These are phyloP conservation scores for Zymoseptoria pseudotritici DNA, from an alignment of 2,329 filamentous ascomycete genomes.

Conservation along the genomic window DNA sequence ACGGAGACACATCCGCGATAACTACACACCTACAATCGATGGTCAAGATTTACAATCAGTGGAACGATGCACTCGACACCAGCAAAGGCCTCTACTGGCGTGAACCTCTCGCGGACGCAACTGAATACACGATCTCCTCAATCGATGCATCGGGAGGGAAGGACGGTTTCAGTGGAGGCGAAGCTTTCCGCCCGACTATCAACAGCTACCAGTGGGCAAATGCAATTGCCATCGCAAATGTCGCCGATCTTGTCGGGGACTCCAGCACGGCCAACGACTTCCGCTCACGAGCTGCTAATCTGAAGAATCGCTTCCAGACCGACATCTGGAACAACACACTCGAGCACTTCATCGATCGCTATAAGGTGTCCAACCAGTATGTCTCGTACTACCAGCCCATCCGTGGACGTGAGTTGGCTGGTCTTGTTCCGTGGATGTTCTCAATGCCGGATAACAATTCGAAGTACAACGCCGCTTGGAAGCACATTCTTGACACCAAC, in stretches of 20 bases:
- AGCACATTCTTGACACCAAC: conserved; percentile 30
- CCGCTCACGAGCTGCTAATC: conserved; percentile 24
- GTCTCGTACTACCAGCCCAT: conserved; percentile 37
- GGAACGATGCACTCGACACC: conserved; percentile 33
- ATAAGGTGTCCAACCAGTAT: conserved; percentile 32
- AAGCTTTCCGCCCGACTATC: conserved; percentile 39
- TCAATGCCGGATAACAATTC: conserved; percentile 35
- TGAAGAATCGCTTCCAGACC: conserved; percentile 34
- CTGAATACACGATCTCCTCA: conserved; percentile 40
- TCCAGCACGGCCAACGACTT: conserved; percentile 13
- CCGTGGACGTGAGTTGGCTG: conserved; percentile 38
- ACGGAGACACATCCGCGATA: conserved; percentile 32
- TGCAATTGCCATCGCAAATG: conserved; percentile 34
- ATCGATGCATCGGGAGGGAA: conserved; percentile 36
- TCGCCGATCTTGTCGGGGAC: conserved; percentile 31
- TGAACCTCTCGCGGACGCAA: conserved; percentile 38
- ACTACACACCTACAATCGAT: conserved; percentile 30
- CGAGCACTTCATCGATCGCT: conserved; percentile 40
- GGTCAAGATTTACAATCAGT: conserved; percentile 33
- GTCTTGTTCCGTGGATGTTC: conserved; percentile 39
- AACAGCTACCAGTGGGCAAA: conserved; percentile 41
- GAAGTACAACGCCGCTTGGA: conserved; percentile 33
- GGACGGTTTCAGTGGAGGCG: conserved; percentile 37
- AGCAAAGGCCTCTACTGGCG: conserved; percentile 38
- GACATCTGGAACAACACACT: conserved; percentile 40